Conservation (phyloP, 129 eudicot genomes). For the sunflower (Helianthus annuus) region HanXRQr2.0-SUNRISE NC_035449.2:33275141-33275640, state of each 20-base stretch:
- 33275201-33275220: constrained; percentile 81
- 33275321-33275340: constrained; percentile 69
- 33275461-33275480: constrained; percentile 5
- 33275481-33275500: background rate
- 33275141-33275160: constrained; percentile 73
- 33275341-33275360: constrained; percentile 68
- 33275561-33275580: constrained; percentile 73
- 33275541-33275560: constrained; percentile 64
- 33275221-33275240: constrained; percentile 65
- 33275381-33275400: constrained; percentile 66
- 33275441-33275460: constrained; percentile 8
- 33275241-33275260: background rate
- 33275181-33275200: constrained; percentile 72
- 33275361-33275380: constrained; percentile 62
- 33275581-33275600: constrained; percentile 87
- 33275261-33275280: background rate
- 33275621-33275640: constrained; percentile 81
- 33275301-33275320: constrained; percentile 61
- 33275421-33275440: constrained; percentile 71
- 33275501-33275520: constrained; percentile 37
- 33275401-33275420: constrained; percentile 68
- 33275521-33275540: constrained; percentile 79
- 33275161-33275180: constrained; percentile 80
- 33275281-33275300: constrained; percentile 41
- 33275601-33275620: constrained; percentile 74